A percentile compares a stretch with the other conserved stretches of the same genome.
These are phyloP conservation scores for Tinospora cordifolia DNA, from an alignment of 164 flowering plant genomes.

Conservation along the genomic window DNA sequence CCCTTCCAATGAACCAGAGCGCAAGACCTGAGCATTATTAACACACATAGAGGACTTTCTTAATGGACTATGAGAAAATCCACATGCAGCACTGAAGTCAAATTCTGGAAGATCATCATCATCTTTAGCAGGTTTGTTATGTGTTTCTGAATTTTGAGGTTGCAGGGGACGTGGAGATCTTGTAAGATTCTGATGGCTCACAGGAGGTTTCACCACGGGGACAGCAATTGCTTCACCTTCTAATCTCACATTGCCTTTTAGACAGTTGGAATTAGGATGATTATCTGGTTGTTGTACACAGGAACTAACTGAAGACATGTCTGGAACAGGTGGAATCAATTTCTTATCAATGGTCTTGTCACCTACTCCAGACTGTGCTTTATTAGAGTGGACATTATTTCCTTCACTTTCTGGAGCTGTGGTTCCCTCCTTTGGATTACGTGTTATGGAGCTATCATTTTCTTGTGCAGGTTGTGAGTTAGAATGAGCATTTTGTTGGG, in stretches of 20 bases:
- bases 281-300: constrained; percentile 7
- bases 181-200: constrained; percentile 6
- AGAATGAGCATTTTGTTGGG: constrained; percentile 3
- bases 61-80: constrained; percentile 18
- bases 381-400: constrained; percentile 11
- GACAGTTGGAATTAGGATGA: constrained; percentile 5
- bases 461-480: constrained; percentile 9
- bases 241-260: background rate
- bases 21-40: constrained; percentile 1
- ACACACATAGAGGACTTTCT: constrained; percentile 5
- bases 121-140: constrained; percentile 10
- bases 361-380: constrained; percentile 7
- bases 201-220: constrained; percentile 8
- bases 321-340: background rate
- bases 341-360: background rate
- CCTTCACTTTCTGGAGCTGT: constrained; percentile 10
- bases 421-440: background rate
- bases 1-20: constrained; percentile 13
- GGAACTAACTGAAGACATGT: constrained; percentile 11
- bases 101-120: constrained; percentile 58
- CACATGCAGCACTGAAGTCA: constrained; percentile 36
- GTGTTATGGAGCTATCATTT: constrained; percentile 13
- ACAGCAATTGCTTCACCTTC: background rate
- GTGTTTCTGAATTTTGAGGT: constrained; percentile 9
- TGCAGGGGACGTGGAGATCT: constrained; percentile 9